Evolutionary conservation across 139 green algal genomes (phyloP).

Genomic region (Auxenochlorella pyrenoidosa): DNA sequence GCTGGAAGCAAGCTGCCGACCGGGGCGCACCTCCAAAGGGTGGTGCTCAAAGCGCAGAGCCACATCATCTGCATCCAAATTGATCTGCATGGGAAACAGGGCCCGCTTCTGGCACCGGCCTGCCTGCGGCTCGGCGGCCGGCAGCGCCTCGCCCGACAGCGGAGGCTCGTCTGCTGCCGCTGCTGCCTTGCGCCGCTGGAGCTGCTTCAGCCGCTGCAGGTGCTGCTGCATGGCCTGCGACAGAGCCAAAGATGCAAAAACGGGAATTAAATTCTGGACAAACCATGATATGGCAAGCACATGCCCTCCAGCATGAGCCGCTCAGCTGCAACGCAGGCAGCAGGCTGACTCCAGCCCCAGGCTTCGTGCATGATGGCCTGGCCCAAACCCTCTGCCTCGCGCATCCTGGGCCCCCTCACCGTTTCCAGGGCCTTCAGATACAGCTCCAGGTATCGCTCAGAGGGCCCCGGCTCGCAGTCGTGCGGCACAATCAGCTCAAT

Average conservation of each 20-base stretch:
- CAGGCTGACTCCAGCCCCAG: too few species aligned
- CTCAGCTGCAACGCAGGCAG: too few species aligned
- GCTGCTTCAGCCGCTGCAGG: conserved; percentile 4
- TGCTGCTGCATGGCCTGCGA: conserved; percentile 33
- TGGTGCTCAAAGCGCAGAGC: conserved; percentile 72
- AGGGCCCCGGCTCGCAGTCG: conserved; percentile 55
- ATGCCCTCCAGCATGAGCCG: too few species aligned
- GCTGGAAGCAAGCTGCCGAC: too few species aligned
- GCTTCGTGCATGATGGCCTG: too few species aligned
- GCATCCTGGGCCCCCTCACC: conserved; percentile 20
- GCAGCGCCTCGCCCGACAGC: not conserved
- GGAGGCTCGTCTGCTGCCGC: not conserved
- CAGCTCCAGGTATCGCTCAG: conserved; percentile 58
- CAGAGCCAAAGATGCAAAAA: too few species aligned
- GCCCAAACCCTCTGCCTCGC: too few species aligned
- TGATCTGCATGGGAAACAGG: conserved; percentile 58
- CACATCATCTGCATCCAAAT: conserved; percentile 44
- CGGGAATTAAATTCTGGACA: too few species aligned
- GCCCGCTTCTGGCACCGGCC: not conserved
- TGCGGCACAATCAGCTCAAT: conserved; percentile 50
- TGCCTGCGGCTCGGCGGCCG: conserved; percentile 1
- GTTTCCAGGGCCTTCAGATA: conserved; percentile 75
- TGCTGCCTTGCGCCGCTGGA: not conserved
- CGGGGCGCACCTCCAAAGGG: conserved; percentile 63
- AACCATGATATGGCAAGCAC: too few species aligned